phyloP scores from a whole-genome alignment of 2,329 filamentous ascomycete genomes.

The Fusarium oxysporum region DNA sequence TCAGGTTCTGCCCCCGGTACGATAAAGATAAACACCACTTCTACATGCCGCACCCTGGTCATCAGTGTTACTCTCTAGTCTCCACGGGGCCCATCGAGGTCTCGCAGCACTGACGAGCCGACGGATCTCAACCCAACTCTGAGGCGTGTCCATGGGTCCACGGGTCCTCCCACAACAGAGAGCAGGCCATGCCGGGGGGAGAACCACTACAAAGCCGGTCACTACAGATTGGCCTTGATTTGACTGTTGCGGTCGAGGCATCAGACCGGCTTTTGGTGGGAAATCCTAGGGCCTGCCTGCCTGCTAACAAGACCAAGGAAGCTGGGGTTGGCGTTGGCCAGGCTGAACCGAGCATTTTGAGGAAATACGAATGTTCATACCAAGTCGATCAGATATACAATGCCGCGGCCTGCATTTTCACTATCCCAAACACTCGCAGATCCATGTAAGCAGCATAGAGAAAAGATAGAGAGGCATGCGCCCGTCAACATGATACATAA shows the following conservation, averaged over 20 bases:
- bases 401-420: background rate
- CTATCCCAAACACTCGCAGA: conserved; percentile 1
- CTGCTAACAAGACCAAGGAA: conserved; percentile 7
- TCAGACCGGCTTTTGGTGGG: conserved; percentile 20
- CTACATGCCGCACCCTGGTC: conserved; percentile 49
- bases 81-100: conserved; percentile 54
- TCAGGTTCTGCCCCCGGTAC: background rate
- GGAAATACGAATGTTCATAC: background rate
- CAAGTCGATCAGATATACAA: background rate
- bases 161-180: conserved; percentile 45
- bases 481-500: background rate
- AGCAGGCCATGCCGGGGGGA: conserved; percentile 34
- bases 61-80: conserved; percentile 49
- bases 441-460: conserved; percentile 15
- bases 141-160: conserved; percentile 49
- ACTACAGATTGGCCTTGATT: conserved; percentile 23
- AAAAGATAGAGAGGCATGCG: background rate
- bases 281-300: conserved; percentile 13
- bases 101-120: conserved; percentile 55
- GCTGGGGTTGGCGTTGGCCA: background rate
- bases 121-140: conserved; percentile 54
- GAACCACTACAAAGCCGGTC: conserved; percentile 31
- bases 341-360: background rate
- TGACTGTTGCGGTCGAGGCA: conserved; percentile 12
- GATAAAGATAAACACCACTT: conserved; percentile 46